phyloP scores from a whole-genome alignment of 768 basidiomycete species.

The Scleroderma bovista region DNA sequence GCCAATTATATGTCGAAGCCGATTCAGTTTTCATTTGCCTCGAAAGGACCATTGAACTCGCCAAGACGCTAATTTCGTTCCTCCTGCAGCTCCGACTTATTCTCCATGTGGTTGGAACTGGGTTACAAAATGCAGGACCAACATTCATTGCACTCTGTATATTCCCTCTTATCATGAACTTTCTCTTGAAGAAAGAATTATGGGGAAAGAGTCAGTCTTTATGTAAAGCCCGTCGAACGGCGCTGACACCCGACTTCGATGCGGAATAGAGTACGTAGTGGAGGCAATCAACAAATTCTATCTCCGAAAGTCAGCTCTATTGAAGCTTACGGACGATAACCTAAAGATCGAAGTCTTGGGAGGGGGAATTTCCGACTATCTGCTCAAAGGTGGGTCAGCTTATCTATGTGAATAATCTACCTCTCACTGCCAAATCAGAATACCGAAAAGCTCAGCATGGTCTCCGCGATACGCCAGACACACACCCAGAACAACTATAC shows the following conservation, averaged over 20 bases:
- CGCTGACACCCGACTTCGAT: background rate
- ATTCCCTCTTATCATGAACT: constrained; percentile 4
- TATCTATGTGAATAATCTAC: background rate
- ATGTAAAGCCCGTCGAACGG: background rate
- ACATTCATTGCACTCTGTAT: constrained; percentile 17
- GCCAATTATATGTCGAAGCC: background rate
- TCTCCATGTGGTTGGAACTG: constrained; percentile 9
- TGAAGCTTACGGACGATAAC: constrained; percentile 1
- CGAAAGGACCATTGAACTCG: constrained; percentile 5
- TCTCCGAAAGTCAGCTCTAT: constrained; percentile 17
- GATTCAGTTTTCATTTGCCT: constrained; percentile 8
- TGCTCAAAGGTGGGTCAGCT: constrained; percentile 10
- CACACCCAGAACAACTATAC: constrained; percentile 9
- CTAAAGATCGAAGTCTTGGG: constrained; percentile 20
- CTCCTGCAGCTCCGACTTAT: constrained; percentile 21
- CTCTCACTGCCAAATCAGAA: constrained; percentile 7
- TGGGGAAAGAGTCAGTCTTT: constrained; percentile 17
- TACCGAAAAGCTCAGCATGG: constrained; percentile 14
- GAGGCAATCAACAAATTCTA: constrained; percentile 12
- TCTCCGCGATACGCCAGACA: constrained; percentile 14
- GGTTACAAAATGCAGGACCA: constrained; percentile 15
- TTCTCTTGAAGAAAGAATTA: constrained; percentile 4
- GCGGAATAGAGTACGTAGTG: constrained; percentile 14
- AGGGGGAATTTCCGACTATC: constrained; percentile 10
- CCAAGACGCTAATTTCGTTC: constrained; percentile 10